Evolutionary conservation across 495 filamentous ascomycete genomes (phyloP).

Genomic region (Talaromyces proteolyticus): DNA sequence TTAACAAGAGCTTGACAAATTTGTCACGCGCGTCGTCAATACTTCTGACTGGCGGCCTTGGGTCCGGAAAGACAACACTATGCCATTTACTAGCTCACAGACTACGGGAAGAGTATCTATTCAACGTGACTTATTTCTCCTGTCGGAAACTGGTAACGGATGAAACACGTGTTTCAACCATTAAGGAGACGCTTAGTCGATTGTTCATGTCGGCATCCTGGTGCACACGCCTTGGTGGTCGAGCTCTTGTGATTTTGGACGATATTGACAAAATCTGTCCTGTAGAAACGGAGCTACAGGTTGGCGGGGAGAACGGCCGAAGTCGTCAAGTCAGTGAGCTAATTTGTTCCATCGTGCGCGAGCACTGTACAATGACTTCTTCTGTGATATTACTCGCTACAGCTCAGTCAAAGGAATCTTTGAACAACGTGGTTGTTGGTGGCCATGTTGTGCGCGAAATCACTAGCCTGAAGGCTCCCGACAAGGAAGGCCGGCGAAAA

Average conservation of each 20-base stretch:
- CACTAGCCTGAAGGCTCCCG: conserved; percentile 77
- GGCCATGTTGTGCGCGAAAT: conserved; percentile 80
- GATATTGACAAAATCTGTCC: conserved; percentile 91
- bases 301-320: conserved; percentile 84
- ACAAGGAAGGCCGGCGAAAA: conserved; percentile 81
- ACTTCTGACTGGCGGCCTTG: conserved; percentile 79
- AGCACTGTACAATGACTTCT: conserved; percentile 70
- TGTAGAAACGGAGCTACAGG: conserved; percentile 85
- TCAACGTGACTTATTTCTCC: conserved; percentile 73
- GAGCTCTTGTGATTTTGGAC: conserved; percentile 78
- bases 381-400: conserved; percentile 86
- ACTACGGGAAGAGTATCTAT: conserved; percentile 60
- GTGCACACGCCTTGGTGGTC: conserved; percentile 79
- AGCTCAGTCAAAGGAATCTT: conserved; percentile 81
- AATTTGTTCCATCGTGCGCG: conserved; percentile 72
- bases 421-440: conserved; percentile 74
- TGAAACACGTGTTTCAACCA: conserved; percentile 77
- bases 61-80: conserved; percentile 81
- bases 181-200: conserved; percentile 80
- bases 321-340: conserved; percentile 90
- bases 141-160: conserved; percentile 82
- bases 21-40: conserved; percentile 83
- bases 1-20: conserved; percentile 62
- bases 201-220: conserved; percentile 85
- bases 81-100: conserved; percentile 58